Evolutionary conservation across 441 rosid genomes (phyloP), one percentile per base, ranked within the genome.

Genomic region (Gossypium laxum): DNA sequence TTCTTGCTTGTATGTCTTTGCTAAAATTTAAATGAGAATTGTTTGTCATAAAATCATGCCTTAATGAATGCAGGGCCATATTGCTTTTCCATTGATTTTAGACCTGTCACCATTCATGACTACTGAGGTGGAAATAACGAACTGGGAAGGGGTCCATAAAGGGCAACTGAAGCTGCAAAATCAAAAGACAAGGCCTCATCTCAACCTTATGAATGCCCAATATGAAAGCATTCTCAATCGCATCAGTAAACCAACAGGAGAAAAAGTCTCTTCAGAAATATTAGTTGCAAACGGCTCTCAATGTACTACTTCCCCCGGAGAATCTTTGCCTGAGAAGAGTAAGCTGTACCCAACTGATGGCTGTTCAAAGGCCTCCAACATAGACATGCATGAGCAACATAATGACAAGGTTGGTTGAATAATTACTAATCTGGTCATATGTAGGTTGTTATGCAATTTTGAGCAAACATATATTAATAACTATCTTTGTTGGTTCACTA

Each of bases 41-140:
- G 17, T 47, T 43, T 48, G 26, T 63, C 69, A 47, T 72, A 65
- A 68, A 70, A 32, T 51, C n/a, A 50, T 38, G 1, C 43, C 3
- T 72, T 76, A 51, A 74, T 75, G 60, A 58, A 76, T 81, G 77
- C 55, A 91, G 98, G 97, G 97, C 19, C 93, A 91, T 75, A 73
- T 91, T 54, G 67, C 79, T 5, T 91, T 91, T 78, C 93, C 96
- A 3, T 76, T 85, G 56, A 79, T 85, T 66, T 78, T 93, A 79
- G 78, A 93, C 83, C 79, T 91, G 76, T 87, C 77, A 45, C 82
- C 86, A 6, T 88, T 82, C 73, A 72, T 80, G 65, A 68, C 58
- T 8, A 71, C 78, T 69, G 76, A 80, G 8, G 79, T 84, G 54
- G 87, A 83, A 58, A 60, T 83, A 32, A 80, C 77, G 66, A 76